phyloP scores from a whole-genome alignment of 2,329 filamentous ascomycete species.

The Fusarium beomiforme region DNA sequence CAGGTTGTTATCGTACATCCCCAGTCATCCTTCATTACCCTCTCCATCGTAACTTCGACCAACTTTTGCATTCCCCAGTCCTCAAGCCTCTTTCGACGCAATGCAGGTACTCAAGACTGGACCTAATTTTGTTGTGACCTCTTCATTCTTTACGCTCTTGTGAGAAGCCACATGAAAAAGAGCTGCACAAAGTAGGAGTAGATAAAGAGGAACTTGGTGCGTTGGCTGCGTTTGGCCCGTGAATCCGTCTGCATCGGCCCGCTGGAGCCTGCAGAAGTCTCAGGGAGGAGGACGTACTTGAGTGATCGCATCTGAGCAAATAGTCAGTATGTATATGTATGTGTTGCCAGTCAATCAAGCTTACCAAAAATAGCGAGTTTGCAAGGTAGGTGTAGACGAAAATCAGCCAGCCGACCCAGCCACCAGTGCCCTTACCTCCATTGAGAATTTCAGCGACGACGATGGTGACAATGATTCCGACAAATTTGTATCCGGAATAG shows the following conservation, averaged over 20 bases:
- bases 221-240: constrained; percentile 83
- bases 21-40: constrained; percentile 27
- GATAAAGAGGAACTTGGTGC: constrained; percentile 91
- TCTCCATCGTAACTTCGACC: background rate
- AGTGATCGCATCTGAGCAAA: constrained; percentile 81
- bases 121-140: constrained; percentile 1
- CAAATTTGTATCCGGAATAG: constrained; percentile 98
- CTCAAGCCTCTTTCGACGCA: background rate
- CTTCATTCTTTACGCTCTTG: constrained; percentile 50
- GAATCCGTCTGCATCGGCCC: constrained; percentile 77
- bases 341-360: constrained; percentile 42
- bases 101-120: background rate
- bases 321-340: constrained; percentile 20
- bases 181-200: constrained; percentile 96
- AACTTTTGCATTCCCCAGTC: background rate
- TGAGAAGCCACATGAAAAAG: constrained; percentile 87
- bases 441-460: constrained; percentile 81
- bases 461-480: constrained; percentile 92
- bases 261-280: constrained; percentile 73
- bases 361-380: constrained; percentile 93
- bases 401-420: constrained; percentile 87
- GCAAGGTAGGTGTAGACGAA: constrained; percentile 94
- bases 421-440: constrained; percentile 81
- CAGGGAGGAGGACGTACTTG: constrained; percentile 94
- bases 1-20: constrained; percentile 28